Conservation (phyloP, 495 filamentous ascomycete species). For the Thermothielavioides terrestris region DNA sequence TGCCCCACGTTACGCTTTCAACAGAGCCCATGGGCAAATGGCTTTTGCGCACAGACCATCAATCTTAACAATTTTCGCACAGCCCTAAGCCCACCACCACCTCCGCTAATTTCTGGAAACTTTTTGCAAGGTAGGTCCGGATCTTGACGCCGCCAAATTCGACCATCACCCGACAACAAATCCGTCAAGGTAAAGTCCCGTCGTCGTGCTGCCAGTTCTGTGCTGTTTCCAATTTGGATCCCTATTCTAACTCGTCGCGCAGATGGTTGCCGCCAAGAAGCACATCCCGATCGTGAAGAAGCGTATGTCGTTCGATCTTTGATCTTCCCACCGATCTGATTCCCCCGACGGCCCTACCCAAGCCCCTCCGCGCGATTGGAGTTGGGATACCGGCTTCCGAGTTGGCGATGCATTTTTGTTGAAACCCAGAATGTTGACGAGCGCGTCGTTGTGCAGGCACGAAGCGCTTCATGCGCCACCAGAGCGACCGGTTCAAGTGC, state of each 20-base stretch:
- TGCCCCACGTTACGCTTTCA: no score
- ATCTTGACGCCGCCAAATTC: slow-evolving; percentile 31
- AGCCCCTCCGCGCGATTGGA: slow-evolving; percentile 1
- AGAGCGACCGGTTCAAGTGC: slow-evolving; percentile 91
- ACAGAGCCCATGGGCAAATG: neutral
- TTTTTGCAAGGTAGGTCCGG: slow-evolving; percentile 31
- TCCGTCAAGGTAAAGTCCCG: slow-evolving; percentile 38
- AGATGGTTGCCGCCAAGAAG: slow-evolving; percentile 99
- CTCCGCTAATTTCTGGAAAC: slow-evolving; percentile 27
- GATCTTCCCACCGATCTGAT: slow-evolving; percentile 11
- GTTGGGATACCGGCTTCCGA: neutral
- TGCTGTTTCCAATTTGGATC: neutral
- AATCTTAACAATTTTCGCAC: slow-evolving; percentile 27
- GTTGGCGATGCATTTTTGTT: neutral
- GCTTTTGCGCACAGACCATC: slow-evolving; percentile 22
- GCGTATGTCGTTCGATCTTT: slow-evolving; percentile 55
- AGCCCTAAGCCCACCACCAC: slow-evolving; percentile 30
- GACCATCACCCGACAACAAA: slow-evolving; percentile 37
- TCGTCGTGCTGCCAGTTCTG: slow-evolving; percentile 2
- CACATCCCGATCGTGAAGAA: slow-evolving; percentile 99
- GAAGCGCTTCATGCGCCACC: slow-evolving; percentile 88
- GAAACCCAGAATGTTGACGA: slow-evolving; percentile 16
- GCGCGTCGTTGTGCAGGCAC: slow-evolving; percentile 50
- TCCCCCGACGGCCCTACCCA: neutral
- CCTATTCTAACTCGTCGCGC: slow-evolving; percentile 27